Evolutionary conservation across 495 filamentous ascomycete species (phyloP), one percentile per base, ranked within the genome.

Genomic region (Tuber borchii): DNA sequence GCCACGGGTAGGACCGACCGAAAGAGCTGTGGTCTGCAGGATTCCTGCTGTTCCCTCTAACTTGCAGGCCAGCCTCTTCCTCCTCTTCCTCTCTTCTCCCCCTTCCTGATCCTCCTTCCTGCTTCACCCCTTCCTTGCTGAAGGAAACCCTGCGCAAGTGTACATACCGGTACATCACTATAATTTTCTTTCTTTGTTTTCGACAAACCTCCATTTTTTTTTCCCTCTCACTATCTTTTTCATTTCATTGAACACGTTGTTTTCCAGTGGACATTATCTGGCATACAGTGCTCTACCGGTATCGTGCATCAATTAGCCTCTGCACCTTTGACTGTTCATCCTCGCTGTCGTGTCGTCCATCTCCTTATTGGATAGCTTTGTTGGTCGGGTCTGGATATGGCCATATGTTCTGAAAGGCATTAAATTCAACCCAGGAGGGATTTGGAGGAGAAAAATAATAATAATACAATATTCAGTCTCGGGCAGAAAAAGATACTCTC

Each of bases 271-370:
- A 16, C 26, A 31, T 65, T 65, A 31, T 31, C 56, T 65, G 51
- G 51, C 51, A 56, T 26, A 56, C 51, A 26, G 51, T 56, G 14
- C 48, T 26, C 48, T 26, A 26, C 56, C 56, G 56, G n/a, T 65
- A 65, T 65, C n/a, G 56, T 65, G 56, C 56, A 31, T 65, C 56
- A 31, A 65, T 65, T 65, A 65, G 56, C 56, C 56, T 65, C 56
- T 65, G 56, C 56, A 31, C 4, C 56, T 65, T 31, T 65, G 56
- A 65, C 56, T 65, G 56, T 65, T 65, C 56, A 16, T 65, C 56
- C 56, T 65, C 56, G 56, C 26, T 65, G 56, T 65, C 56, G 56
- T 65, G 56, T 65, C 56, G 56, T 65, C 31, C 56, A 65, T 65
- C n/a, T 17, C 56, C n/a, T 65, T 65, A 65, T 65, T 65, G 56